Percentiles rank a stretch among this genome's conserved stretches.
Evolutionary conservation across 2,329 filamentous ascomycete species (phyloP).

Genomic region (Zymoseptoria pseudotritici): DNA sequence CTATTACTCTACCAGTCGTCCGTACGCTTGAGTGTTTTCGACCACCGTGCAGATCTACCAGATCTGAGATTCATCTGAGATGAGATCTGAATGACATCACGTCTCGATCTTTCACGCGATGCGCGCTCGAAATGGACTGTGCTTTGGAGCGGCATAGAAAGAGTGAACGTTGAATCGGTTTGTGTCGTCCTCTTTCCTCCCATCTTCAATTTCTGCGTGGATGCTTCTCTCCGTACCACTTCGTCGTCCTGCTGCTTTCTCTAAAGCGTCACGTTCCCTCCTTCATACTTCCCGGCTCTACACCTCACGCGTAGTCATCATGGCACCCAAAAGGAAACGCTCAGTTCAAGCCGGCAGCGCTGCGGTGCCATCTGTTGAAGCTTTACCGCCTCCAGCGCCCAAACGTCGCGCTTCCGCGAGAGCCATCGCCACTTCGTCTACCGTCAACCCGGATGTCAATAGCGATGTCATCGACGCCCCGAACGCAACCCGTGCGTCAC

Average conservation of each 20-base stretch:
- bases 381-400: slow-evolving; percentile 2
- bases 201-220: background rate
- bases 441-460: slow-evolving; percentile 28
- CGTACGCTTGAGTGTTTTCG: background rate
- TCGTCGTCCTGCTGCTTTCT: background rate
- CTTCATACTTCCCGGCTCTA: background rate
- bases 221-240: background rate
- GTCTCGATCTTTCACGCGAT: background rate
- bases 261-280: background rate
- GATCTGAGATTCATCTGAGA: background rate
- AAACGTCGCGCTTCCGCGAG: slow-evolving; percentile 13
- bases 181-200: background rate
- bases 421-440: slow-evolving; percentile 8
- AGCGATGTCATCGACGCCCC: slow-evolving; percentile 37
- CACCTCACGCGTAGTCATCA: background rate
- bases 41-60: background rate
- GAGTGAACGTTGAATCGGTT: background rate
- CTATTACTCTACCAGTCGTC: too few species aligned
- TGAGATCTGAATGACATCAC: background rate
- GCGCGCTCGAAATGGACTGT: background rate
- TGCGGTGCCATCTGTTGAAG: background rate
- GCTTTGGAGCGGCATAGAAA: background rate
- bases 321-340: slow-evolving; percentile 9
- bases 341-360: background rate
- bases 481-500: slow-evolving; percentile 37